Evolutionary conservation across 2,329 filamentous ascomycete genomes (phyloP), one percentile per base, ranked within the genome.

Genomic region (Aureobasidium sp.): DNA sequence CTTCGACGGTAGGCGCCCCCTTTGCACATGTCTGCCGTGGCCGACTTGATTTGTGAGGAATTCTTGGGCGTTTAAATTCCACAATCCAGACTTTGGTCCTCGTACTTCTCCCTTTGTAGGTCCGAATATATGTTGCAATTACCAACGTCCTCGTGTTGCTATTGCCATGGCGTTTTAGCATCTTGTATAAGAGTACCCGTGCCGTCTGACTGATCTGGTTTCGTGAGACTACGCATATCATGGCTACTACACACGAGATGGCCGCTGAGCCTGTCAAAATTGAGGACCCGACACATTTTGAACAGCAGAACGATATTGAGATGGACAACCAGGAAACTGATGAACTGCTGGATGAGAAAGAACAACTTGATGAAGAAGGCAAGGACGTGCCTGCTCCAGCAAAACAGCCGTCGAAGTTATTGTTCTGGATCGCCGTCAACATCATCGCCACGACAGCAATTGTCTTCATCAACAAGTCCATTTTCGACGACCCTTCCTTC

Each of bases 391-490:
- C 47, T 26, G 23, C 37, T 7, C 47, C 57, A 36, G 34, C 27
- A 10, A 61, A 61, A 13, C 23, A 8, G 17, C 37, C 57, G 34
- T 51, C 48, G 26, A 53, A 55, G 23, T 20, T 65, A 8, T 5
- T 62, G 12, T 50, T 62, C 47, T 65, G 64, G 64, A 62, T 65
- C 13, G 58, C 57, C 6, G 26, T 63, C 27, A 65, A 65, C 39
- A 63, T 65, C 46, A 39, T 63, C 27, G 61, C 64, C 2, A 65
- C 64, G 7, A 63, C 62, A 37, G 52, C 55, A 17, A 65, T 65
- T 26, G 64, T 64, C 17, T 51, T 61, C 48, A 57, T 64, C 60
- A 66, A 66, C 61, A 66, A 66, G 34, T 58, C 59, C 48, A 63
- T 66, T 51, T 66, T 66, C 57, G 34, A 42, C 23, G 47, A 58